These are phyloP conservation scores for Larix kaempferi DNA, from an alignment of 75 land plant species.

Conservation along the genomic window DNA sequence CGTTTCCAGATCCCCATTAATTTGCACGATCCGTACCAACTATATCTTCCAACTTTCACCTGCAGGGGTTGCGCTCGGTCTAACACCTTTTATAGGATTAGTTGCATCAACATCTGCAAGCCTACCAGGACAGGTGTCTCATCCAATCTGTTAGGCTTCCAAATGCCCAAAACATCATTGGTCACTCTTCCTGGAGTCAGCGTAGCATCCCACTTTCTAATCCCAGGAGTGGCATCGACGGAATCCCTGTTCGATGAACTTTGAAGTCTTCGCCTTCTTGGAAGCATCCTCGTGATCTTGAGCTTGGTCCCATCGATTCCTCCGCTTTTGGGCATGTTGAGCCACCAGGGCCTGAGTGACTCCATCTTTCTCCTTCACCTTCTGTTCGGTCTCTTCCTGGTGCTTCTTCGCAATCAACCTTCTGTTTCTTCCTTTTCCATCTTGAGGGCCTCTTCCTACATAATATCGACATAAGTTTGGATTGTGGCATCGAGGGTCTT, in stretches of 20 bases:
- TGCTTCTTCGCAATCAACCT: conserved; percentile 68
- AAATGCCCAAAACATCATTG: conserved; percentile 74
- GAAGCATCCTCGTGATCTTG: conserved; percentile 49
- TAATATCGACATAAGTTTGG: conserved; percentile 88
- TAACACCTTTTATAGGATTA: conserved; percentile 61
- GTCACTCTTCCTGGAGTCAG: too few species aligned
- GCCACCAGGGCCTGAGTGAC: conserved; percentile 24
- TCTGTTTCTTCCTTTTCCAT: conserved; percentile 74
- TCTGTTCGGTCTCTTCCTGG: conserved; percentile 69
- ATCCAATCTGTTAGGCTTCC: conserved; percentile 86
- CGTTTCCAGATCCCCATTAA: too few species aligned
- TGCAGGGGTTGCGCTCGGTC: conserved; percentile 93
- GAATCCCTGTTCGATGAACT: conserved; percentile 91
- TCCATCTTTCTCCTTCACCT: conserved; percentile 23
- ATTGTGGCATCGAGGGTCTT: conserved; percentile 76
- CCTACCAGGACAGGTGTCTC: conserved; percentile 88
- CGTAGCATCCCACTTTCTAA: conserved; percentile 91
- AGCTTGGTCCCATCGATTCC: conserved; percentile 94
- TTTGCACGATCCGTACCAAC: too few species aligned
- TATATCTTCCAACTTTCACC: conserved; percentile 18
- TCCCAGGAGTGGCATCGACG: conserved; percentile 88
- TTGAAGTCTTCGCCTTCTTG: conserved; percentile 56
- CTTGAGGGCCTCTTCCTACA: conserved; percentile 75
- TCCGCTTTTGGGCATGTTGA: conserved; percentile 50
- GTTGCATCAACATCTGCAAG: conserved; percentile 72